A percentile compares a stretch with the other conserved stretches of the same genome.
These are phyloP conservation scores for Pythium guiyangense DNA, from an alignment of 352 stramenopile species.

Conservation along the genomic window DNA sequence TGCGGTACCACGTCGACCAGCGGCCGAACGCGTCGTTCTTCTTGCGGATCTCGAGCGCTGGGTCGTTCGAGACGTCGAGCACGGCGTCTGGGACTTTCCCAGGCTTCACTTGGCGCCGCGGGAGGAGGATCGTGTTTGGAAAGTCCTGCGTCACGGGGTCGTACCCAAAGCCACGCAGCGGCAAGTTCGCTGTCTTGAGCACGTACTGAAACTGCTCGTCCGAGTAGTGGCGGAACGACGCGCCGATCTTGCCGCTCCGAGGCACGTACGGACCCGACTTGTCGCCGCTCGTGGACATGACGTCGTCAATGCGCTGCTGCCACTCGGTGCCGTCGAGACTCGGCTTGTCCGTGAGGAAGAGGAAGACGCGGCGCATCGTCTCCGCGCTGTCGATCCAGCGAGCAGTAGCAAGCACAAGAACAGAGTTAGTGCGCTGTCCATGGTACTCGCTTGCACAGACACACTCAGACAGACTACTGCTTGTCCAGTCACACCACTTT, in stretches of 20 bases:
- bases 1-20: constrained; percentile 80
- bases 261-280: constrained; percentile 77
- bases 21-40: constrained; percentile 76
- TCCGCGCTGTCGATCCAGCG: constrained; percentile 28
- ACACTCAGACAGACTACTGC: too few relatives aligned
- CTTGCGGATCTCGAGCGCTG: constrained; percentile 64
- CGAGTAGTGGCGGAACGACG: constrained; percentile 79
- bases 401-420: background rate
- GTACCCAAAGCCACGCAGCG: constrained; percentile 84
- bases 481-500: too few relatives aligned
- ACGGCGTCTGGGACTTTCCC: constrained; percentile 36
- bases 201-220: constrained; percentile 84
- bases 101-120: constrained; percentile 78
- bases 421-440: too few relatives aligned
- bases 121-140: constrained; percentile 57
- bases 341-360: constrained; percentile 63
- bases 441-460: background rate
- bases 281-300: constrained; percentile 50
- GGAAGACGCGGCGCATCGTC: constrained; percentile 73
- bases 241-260: constrained; percentile 81
- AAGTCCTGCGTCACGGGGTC: constrained; percentile 80
- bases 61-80: constrained; percentile 63
- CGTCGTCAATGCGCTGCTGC: constrained; percentile 60
- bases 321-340: constrained; percentile 74
- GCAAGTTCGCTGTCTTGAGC: constrained; percentile 65